Percentiles rank a stretch among this genome's conserved stretches.
Evolutionary conservation across 1,284 basidiomycete genomes (phyloP).

Genomic region (Irpex sp.): DNA sequence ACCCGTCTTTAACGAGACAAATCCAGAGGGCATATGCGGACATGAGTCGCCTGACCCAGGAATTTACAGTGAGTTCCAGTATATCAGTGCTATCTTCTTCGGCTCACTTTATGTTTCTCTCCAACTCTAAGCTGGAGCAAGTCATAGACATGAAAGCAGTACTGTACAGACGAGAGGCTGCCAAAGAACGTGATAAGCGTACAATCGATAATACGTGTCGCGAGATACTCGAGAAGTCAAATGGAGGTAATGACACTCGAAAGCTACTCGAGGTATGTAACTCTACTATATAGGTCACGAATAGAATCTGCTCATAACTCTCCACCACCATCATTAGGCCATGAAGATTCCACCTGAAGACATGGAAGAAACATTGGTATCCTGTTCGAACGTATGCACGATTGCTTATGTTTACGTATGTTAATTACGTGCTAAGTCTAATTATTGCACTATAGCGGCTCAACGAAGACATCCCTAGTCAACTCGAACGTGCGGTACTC

Average conservation of each 20-base stretch:
- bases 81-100: not conserved
- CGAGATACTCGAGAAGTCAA: not conserved
- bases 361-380: not conserved
- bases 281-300: no score
- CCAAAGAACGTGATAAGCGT: not conserved
- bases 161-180: not conserved
- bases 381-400: not conserved
- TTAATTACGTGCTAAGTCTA: not conserved
- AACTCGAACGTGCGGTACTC: conserved; percentile 11
- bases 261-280: not conserved
- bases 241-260: not conserved
- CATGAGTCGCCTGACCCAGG: not conserved
- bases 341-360: not conserved
- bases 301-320: no score
- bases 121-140: not conserved
- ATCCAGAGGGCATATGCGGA: conserved; percentile 8
- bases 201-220: not conserved
- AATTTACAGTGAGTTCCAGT: conserved; percentile 3
- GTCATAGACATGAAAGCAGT: not conserved
- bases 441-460: not conserved
- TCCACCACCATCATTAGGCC: not conserved
- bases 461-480: not conserved
- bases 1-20: conserved; percentile 1
- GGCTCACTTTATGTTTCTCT: not conserved
- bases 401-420: not conserved